These are phyloP conservation scores for Nicotiana attenuata DNA, from an alignment of 257 asterid species.

Conservation along the genomic window DNA sequence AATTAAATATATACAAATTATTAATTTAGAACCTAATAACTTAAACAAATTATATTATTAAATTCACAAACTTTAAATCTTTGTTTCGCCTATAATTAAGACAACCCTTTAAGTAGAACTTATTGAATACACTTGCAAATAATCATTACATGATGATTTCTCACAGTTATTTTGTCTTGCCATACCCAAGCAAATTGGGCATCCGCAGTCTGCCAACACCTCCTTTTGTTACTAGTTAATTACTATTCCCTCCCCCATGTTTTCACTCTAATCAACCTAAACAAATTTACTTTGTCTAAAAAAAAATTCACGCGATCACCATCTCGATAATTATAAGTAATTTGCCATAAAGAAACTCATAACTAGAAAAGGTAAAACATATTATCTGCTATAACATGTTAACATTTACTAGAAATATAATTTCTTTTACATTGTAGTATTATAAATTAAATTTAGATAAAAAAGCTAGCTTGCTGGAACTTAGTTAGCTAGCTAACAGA, in stretches of 20 bases:
- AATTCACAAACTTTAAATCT: too few relatives aligned
- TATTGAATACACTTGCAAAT: conserved; percentile 1
- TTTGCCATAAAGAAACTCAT: not conserved
- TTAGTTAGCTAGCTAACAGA: too few relatives aligned
- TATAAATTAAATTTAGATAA: too few relatives aligned
- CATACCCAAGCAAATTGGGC: not conserved
- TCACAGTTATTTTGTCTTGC: conserved; percentile 19
- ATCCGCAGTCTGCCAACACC: not conserved
- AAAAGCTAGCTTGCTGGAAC: too few relatives aligned
- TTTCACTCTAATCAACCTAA: not conserved
- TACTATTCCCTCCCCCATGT: not conserved
- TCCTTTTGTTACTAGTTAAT: not conserved
- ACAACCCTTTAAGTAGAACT: not conserved
- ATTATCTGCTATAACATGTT: too few relatives aligned
- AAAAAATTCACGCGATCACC: not conserved
- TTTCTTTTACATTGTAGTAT: too few relatives aligned
- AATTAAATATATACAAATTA: too few relatives aligned
- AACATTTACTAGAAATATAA: too few relatives aligned
- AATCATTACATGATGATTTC: conserved; percentile 46
- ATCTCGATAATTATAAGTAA: not conserved
- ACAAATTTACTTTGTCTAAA: too few relatives aligned
- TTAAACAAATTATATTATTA: too few relatives aligned
- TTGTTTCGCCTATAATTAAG: not conserved
- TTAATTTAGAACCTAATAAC: too few relatives aligned
- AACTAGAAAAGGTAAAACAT: too few relatives aligned